phyloP scores from a whole-genome alignment of 176 grass and related monocot species.

The Musa beccarii region DNA sequence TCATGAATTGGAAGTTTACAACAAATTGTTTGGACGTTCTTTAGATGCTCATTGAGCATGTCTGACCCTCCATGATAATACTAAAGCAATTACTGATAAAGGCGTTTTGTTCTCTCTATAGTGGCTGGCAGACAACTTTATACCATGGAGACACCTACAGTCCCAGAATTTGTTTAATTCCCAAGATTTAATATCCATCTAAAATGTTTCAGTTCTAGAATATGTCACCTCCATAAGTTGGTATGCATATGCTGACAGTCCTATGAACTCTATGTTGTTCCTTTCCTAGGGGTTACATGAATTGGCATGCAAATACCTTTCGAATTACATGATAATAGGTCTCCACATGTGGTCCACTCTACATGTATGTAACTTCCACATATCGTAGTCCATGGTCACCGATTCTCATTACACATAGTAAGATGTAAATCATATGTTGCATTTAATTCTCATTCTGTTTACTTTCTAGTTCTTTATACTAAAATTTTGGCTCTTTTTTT shows the following conservation, averaged over 20 bases:
- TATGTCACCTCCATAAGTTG: no score
- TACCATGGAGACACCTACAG: no score
- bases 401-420: not conserved
- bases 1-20: no score
- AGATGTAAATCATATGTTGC: not conserved
- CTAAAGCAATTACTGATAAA: no score
- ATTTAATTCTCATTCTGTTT: not conserved
- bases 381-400: not conserved
- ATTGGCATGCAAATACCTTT: not conserved
- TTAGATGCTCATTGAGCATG: no score
- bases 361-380: not conserved
- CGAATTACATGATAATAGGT: not conserved
- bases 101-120: no score
- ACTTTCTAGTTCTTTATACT: constrained; percentile 19
- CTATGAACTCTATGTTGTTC: not conserved
- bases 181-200: no score
- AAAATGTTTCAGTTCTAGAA: no score
- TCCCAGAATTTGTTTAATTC: no score
- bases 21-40: no score
- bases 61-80: no score
- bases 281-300: not conserved
- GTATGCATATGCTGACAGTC: not conserved
- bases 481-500: constrained; percentile 19
- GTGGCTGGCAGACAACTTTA: no score
- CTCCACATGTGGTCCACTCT: not conserved